Conservation (phyloP, 495 filamentous ascomycete species). For the Cercophora scortea region DNA sequence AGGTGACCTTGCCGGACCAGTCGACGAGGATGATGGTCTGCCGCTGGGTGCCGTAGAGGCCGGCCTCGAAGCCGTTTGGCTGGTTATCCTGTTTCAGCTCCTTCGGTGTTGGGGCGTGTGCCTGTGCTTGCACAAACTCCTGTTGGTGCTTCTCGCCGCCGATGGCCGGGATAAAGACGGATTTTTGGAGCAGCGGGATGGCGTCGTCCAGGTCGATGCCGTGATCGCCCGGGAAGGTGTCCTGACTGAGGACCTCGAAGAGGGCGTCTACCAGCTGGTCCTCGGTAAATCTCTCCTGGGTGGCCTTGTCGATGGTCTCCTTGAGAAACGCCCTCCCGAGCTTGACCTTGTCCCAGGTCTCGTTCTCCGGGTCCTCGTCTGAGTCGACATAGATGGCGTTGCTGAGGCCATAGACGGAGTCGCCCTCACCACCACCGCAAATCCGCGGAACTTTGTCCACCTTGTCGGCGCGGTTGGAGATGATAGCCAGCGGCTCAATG, state of each 20-base stretch:
- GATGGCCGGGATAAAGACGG: slow-evolving; percentile 77
- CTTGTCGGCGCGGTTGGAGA: slow-evolving; percentile 76
- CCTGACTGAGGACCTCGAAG: slow-evolving; percentile 57
- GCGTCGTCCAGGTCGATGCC: slow-evolving; percentile 60
- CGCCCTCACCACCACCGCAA: slow-evolving; percentile 45
- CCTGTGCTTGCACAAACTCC: slow-evolving; percentile 43
- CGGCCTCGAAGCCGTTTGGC: slow-evolving; percentile 39
- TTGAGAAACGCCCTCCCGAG: slow-evolving; percentile 41
- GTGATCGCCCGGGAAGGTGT: slow-evolving; percentile 61
- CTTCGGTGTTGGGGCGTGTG: slow-evolving; percentile 13
- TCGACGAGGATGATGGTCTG: slow-evolving; percentile 82
- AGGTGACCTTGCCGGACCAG: slow-evolving; percentile 66
- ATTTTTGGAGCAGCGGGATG: slow-evolving; percentile 61
- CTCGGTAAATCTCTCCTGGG: slow-evolving; percentile 43
- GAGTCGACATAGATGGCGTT: slow-evolving; percentile 72
- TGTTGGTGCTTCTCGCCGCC: slow-evolving; percentile 41
- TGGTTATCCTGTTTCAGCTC: slow-evolving; percentile 15
- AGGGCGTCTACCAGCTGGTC: slow-evolving; percentile 63
- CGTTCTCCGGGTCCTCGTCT: slow-evolving; percentile 2
- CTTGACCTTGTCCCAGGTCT: slow-evolving; percentile 74
- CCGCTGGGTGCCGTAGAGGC: slow-evolving; percentile 85
- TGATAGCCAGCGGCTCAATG: slow-evolving; percentile 67
- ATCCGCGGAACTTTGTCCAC: slow-evolving; percentile 63
- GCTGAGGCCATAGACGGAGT: slow-evolving; percentile 70
- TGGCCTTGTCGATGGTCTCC: slow-evolving; percentile 3